Base-by-base conservation (phyloP, 1,284 basidiomycete species). In the Filobasidium uniguttulatum region DNA sequence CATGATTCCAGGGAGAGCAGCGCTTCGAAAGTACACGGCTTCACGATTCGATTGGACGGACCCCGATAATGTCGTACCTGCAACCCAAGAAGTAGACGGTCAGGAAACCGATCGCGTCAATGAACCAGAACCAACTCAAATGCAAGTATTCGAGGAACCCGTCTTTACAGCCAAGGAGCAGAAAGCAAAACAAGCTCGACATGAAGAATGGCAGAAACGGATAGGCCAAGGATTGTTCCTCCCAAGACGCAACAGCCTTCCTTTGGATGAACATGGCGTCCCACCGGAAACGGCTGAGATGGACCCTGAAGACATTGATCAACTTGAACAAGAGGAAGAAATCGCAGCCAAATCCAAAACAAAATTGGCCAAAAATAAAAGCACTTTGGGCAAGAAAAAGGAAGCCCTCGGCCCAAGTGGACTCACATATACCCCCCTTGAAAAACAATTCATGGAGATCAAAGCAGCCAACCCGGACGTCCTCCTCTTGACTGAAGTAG, bases 401-500 rank as follows among this genome's bases (percentile, higher is more conserved):
- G 74, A 74, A 49, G 75, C 76, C 46, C 56, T 85, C 14, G 87
- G 86, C 0, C 84, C 85, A 0, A 80, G 80, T 56, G 88, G 87
- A 0, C 62, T 80, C 64, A 60, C 80, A 1, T 93, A 85, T 64
- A 90, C 88, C 1, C 83, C 84, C 0, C 62, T 90, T 30, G 88
- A 93, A 68, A 74, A 80, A 52, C 88, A 62, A 80, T 78, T 83
- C 25, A 68, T 80, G 55, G 72, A 78, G 51, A 71, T 90, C 40
- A 88, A 88, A 67, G 72, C 72, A 46, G 77, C 80, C 29, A 75
- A 90, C 63, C 77, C 78, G 1, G 86, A 81, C 33, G 80, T 82
- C 3, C 61, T 96, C 23, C 72, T 96, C 20, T 78, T 94, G 75
- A 76, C 91, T 46, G 85, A 93, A 65, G 80, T 85, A 19, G 87